These are phyloP conservation scores for Hanseniaspora occidentalis DNA, from an alignment of 805 yeast genomes.

Conservation along the genomic window DNA sequence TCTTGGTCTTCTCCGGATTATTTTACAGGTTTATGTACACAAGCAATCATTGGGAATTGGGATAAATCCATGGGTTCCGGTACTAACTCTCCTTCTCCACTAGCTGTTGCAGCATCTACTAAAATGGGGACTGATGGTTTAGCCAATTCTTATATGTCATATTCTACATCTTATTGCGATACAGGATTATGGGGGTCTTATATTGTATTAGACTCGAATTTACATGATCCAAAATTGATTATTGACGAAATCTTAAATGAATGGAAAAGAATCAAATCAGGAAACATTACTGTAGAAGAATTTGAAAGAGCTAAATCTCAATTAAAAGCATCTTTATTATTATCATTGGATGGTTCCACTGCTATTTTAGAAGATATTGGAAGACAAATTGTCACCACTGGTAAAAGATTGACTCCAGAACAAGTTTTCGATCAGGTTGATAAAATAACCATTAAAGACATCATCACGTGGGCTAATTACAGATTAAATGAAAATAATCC, in stretches of 20 bases:
- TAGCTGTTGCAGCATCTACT: conserved; percentile 50
- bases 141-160: conserved; percentile 93
- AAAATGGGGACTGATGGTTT: conserved; percentile 48
- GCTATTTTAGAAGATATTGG: conserved; percentile 97
- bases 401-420: conserved; percentile 39
- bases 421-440: conserved; percentile 53
- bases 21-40: conserved; percentile 89
- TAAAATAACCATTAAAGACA: conserved; percentile 63
- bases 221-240: conserved; percentile 47
- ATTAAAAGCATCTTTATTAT: conserved; percentile 78
- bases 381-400: conserved; percentile 92
- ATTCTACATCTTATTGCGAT: conserved; percentile 93
- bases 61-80: conserved; percentile 85
- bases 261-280: conserved; percentile 77
- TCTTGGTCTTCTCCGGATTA: conserved; percentile 95
- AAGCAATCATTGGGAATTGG: conserved; percentile 96
- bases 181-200: conserved; percentile 98
- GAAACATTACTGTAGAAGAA: conserved; percentile 70
- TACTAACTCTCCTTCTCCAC: conserved; percentile 71
- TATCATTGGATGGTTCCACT: conserved; percentile 88
- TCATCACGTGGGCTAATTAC: conserved; percentile 79
- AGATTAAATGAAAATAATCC: conserved; percentile 58
- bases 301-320: conserved; percentile 92
- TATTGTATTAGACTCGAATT: conserved; percentile 60
- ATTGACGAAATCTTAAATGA: conserved; percentile 69